Conservation (phyloP, 139 green algal genomes). For the Tetraselmis striata region DNA sequence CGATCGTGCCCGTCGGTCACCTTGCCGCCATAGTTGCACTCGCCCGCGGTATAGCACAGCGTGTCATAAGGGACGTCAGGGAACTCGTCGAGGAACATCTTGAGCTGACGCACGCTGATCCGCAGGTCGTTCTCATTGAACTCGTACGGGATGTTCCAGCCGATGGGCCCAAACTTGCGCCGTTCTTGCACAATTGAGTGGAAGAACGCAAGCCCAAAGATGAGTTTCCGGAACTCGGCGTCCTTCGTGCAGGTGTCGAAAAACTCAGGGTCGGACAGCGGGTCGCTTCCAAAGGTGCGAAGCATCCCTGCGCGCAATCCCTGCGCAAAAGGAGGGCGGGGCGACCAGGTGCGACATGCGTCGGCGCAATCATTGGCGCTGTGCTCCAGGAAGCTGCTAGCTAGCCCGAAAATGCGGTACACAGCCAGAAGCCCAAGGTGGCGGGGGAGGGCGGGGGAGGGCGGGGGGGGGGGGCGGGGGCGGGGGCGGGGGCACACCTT, state of each 20-base stretch:
- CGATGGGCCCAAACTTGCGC: constrained; percentile 53
- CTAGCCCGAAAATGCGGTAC: too few species aligned
- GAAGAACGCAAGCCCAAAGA: constrained; percentile 69
- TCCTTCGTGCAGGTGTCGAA: constrained; percentile 57
- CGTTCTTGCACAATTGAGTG: constrained; percentile 56
- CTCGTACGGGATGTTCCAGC: constrained; percentile 50
- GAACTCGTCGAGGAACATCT: constrained; percentile 78
- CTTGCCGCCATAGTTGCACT: constrained; percentile 42
- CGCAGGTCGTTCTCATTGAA: constrained; percentile 74
- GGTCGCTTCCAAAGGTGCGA: constrained; percentile 64
- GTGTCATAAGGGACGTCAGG: constrained; percentile 60
- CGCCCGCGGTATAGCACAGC: constrained; percentile 50
- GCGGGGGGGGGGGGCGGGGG: too few species aligned
- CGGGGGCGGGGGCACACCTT: constrained; percentile 10
- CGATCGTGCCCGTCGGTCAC: constrained; percentile 75
- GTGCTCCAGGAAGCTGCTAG: too few species aligned
- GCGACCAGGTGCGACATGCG: not conserved
- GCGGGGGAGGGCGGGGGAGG: too few species aligned
- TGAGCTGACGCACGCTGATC: constrained; percentile 66
- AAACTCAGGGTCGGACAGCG: constrained; percentile 53
- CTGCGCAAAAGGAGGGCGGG: not conserved
- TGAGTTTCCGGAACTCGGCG: constrained; percentile 52
- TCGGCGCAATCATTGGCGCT: not conserved
- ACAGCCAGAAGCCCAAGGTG: too few species aligned
- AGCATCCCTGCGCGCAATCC: constrained; percentile 38